Conservation (phyloP, 768 basidiomycete species). For the Boletellus emodensis region DNA sequence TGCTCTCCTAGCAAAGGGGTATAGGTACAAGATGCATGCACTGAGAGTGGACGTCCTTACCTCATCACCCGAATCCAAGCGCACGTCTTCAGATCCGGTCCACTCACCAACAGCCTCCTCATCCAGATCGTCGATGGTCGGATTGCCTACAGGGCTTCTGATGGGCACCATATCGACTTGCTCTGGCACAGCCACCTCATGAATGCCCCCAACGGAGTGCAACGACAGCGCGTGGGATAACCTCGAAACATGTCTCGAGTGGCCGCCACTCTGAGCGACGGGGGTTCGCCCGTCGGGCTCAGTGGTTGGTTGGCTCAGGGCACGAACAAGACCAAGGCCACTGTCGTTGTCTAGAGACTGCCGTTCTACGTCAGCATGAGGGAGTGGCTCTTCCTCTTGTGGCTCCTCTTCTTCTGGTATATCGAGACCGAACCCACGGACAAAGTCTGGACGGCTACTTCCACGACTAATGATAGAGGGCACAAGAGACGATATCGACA, state of each 20-base stretch:
- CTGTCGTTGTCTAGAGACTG: slow-evolving; percentile 38
- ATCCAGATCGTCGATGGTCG: slow-evolving; percentile 34
- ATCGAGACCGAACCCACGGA: slow-evolving; percentile 76
- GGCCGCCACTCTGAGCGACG: slow-evolving; percentile 47
- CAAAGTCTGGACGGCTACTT: slow-evolving; percentile 68
- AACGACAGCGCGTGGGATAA: slow-evolving; percentile 67
- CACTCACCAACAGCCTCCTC: slow-evolving; percentile 57
- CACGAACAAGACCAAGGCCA: slow-evolving; percentile 15
- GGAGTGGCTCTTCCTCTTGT: slow-evolving; percentile 40
- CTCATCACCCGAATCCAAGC: slow-evolving; percentile 61
- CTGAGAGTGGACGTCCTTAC: slow-evolving; percentile 35
- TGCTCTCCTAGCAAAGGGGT: slow-evolving; percentile 49
- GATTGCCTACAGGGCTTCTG: slow-evolving; percentile 30
- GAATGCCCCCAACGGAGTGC: slow-evolving; percentile 54
- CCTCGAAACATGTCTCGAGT: slow-evolving; percentile 67
- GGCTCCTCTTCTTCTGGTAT: slow-evolving; percentile 73
- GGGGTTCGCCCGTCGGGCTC: slow-evolving; percentile 44
- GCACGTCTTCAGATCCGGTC: slow-evolving; percentile 79
- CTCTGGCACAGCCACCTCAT: slow-evolving; percentile 29
- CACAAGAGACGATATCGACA: slow-evolving; percentile 42
- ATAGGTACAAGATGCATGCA: slow-evolving; percentile 2
- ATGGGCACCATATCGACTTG: slow-evolving; percentile 30
- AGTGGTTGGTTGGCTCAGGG: slow-evolving; percentile 24
- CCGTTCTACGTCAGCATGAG: slow-evolving; percentile 32
- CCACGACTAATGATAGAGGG: slow-evolving; percentile 40